Evolutionary conservation across 2,329 filamentous ascomycete genomes (phyloP).

Genomic region (Trichoderma citrinoviride): DNA sequence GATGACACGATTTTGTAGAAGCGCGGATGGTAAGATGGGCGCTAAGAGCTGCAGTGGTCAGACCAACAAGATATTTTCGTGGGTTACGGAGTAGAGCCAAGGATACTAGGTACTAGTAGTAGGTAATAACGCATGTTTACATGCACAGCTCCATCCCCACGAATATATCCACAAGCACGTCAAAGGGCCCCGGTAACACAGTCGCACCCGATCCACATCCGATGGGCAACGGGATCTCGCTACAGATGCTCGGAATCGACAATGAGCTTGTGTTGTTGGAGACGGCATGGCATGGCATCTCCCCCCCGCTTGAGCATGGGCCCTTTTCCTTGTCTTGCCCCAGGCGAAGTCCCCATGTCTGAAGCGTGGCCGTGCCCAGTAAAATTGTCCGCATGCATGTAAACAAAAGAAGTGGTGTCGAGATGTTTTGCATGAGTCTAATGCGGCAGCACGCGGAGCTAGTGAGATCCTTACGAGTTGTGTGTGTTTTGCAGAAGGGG

Average conservation of each 20-base stretch:
- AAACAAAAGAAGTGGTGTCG: slow-evolving; percentile 1
- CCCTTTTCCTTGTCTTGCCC: too few relatives aligned
- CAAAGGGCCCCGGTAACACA: background rate
- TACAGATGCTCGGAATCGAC: too few relatives aligned
- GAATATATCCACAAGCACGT: background rate
- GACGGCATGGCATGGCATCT: too few relatives aligned
- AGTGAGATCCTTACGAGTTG: background rate
- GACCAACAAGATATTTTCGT: too few relatives aligned
- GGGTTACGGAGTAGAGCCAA: too few relatives aligned
- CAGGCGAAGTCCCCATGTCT: background rate
- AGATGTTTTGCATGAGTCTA: slow-evolving; percentile 19
- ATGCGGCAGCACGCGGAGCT: slow-evolving; percentile 1
- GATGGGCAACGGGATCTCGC: slow-evolving; percentile 14
- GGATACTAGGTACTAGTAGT: too few relatives aligned
- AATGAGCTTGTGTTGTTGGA: too few relatives aligned
- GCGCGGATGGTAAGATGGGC: too few relatives aligned
- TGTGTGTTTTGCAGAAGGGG: background rate
- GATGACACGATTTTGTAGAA: too few relatives aligned
- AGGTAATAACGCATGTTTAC: slow-evolving; percentile 18
- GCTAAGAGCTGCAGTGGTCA: too few relatives aligned
- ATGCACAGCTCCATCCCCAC: background rate
- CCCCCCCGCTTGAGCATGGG: background rate
- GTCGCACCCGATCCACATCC: background rate
- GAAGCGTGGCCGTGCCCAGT: slow-evolving; percentile 3
- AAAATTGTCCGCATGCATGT: slow-evolving; percentile 1